Conservation (phyloP, 1,139 yeast genomes). For the Geotrichum citri-aurantii region DNA sequence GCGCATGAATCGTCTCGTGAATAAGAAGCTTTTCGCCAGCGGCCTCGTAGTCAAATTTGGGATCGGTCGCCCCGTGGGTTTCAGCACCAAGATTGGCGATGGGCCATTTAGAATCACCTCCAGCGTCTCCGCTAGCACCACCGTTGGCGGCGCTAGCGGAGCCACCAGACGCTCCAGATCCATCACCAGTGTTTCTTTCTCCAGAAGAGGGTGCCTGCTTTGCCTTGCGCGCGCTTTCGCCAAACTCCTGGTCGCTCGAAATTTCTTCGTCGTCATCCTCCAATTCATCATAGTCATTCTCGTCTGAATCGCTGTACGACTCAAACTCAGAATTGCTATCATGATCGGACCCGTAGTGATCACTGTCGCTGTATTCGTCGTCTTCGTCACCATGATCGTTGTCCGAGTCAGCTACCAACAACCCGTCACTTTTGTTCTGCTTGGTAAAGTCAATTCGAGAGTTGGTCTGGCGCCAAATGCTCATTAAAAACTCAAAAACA, state of each 20-base stretch:
- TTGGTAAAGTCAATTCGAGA: constrained; percentile 11
- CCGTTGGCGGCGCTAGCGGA: constrained; percentile 2
- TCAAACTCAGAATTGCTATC: constrained; percentile 4
- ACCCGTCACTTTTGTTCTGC: not conserved
- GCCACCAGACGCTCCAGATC: constrained; percentile 17
- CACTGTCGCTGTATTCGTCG: constrained; percentile 24
- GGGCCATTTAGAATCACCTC: constrained; percentile 28
- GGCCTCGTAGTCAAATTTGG: constrained; percentile 47
- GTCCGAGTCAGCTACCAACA: constrained; percentile 39
- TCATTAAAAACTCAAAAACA: constrained; percentile 58
- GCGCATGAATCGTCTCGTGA: constrained; percentile 62
- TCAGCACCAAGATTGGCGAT: constrained; percentile 46
- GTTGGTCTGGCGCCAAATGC: constrained; percentile 36
- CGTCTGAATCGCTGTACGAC: constrained; percentile 16
- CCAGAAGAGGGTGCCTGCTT: constrained; percentile 9
- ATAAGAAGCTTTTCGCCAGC: constrained; percentile 56
- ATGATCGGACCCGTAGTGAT: constrained; percentile 22
- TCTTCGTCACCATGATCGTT: constrained; percentile 37
- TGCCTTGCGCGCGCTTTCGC: constrained; percentile 20
- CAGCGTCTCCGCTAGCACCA: not conserved
- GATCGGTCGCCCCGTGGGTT: constrained; percentile 50
- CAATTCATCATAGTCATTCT: constrained; percentile 25
- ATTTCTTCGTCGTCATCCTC: constrained; percentile 19
- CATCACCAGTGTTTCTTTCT: constrained; percentile 19
- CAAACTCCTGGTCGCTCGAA: constrained; percentile 22